phyloP scores from a whole-genome alignment of 176 grass and related monocot genomes.

The Eragrostis curvula region DNA sequence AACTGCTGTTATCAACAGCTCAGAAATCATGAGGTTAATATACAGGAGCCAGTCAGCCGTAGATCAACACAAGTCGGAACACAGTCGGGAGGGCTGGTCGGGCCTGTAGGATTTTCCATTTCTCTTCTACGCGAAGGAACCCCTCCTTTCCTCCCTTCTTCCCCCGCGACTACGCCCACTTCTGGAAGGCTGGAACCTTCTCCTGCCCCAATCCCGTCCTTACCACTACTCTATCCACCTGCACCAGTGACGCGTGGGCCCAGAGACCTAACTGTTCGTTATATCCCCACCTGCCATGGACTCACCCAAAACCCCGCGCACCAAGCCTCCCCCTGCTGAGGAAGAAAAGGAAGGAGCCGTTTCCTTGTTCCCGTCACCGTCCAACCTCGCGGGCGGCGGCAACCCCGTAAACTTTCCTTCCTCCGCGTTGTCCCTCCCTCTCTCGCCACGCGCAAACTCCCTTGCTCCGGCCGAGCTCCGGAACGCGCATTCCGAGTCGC shows the following conservation, averaged over 20 bases:
- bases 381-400: slow-evolving; percentile 15
- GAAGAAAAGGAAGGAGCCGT: neutral
- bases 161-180: neutral
- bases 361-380: neutral
- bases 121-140: neutral
- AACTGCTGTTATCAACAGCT: too few species aligned
- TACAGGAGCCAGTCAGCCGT: too few species aligned
- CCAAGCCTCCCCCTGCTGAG: neutral
- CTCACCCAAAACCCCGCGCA: slow-evolving; percentile 12
- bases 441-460: neutral
- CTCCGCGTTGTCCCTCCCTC: neutral
- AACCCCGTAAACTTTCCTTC: neutral
- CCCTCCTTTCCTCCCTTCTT: neutral
- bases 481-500: neutral
- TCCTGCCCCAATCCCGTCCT: neutral
- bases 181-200: slow-evolving; percentile 7
- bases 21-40: too few species aligned
- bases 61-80: too few species aligned
- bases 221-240: neutral
- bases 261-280: neutral
- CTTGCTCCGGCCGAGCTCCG: neutral
- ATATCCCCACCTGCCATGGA: slow-evolving; percentile 1
- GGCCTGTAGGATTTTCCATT: too few species aligned
- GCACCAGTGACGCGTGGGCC: neutral
- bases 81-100: too few species aligned